Percentiles rank a stretch among this genome's conserved stretches.
Conservation (phyloP, 441 rosid species). For the Biscutella laevigata region DNA sequence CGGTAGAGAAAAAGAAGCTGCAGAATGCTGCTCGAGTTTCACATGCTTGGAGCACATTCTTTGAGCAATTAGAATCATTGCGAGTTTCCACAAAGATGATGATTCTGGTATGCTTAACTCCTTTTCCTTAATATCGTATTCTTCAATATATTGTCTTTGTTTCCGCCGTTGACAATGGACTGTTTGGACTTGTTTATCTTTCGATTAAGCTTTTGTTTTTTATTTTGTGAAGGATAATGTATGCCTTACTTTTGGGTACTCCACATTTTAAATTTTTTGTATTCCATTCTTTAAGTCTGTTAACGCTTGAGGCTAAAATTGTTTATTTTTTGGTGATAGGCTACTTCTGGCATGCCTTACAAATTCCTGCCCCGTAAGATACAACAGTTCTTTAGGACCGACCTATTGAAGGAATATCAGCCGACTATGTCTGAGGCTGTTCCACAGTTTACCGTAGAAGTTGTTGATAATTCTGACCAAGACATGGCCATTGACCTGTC, state of each 20-base stretch:
- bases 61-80: conserved; percentile 80
- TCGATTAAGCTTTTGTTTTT: not conserved
- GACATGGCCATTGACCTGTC: conserved; percentile 55
- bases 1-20: conserved; percentile 26
- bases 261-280: not conserved
- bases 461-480: conserved; percentile 41
- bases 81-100: conserved; percentile 68
- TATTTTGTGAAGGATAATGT: conserved; percentile 6
- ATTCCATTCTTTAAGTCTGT: not conserved
- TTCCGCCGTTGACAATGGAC: not conserved
- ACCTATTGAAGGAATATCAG: conserved; percentile 33
- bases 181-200: conserved; percentile 3
- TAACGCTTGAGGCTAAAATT: conserved; percentile 15
- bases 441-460: conserved; percentile 55
- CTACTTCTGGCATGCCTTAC: conserved; percentile 75
- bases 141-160: conserved; percentile 3
- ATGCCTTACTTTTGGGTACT: conserved; percentile 4
- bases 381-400: conserved; percentile 61
- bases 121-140: conserved; percentile 3
- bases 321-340: conserved; percentile 39
- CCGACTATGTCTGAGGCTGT: conserved; percentile 39
- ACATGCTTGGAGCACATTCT: conserved; percentile 73
- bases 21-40: conserved; percentile 37
- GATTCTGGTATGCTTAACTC: conserved; percentile 58
- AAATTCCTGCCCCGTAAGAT: conserved; percentile 47